Percentiles rank a stretch among this genome's conserved stretches.
phyloP scores from a whole-genome alignment of 2,329 filamentous ascomycete species.

The Colletotrichum destructivum region DNA sequence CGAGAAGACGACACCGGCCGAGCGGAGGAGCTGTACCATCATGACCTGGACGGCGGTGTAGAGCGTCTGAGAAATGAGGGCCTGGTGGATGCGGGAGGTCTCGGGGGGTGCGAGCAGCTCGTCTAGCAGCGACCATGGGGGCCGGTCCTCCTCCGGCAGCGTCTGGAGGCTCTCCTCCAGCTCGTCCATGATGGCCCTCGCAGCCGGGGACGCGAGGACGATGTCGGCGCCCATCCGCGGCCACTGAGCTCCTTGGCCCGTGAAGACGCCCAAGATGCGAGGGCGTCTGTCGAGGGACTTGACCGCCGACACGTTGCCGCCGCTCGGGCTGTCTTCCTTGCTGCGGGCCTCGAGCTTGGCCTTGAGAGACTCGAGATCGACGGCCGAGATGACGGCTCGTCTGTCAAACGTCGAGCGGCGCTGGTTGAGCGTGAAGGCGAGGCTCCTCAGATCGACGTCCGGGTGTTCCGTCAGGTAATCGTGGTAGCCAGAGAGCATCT shows the following conservation, averaged over 20 bases:
- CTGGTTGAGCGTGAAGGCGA: neutral
- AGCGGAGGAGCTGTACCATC: constrained; percentile 46
- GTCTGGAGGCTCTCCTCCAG: neutral
- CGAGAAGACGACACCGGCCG: constrained; percentile 49
- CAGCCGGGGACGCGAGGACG: neutral
- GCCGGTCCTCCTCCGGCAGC: constrained; percentile 3
- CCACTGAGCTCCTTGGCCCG: constrained; percentile 53
- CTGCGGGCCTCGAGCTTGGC: neutral
- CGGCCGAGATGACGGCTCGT: neutral
- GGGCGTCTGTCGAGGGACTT: too few relatives aligned
- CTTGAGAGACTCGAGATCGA: neutral
- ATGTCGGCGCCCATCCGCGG: constrained; percentile 45
- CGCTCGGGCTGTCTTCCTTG: neutral
- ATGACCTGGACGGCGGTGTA: constrained; percentile 40
- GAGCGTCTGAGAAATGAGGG: constrained; percentile 19
- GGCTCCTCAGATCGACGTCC: neutral
- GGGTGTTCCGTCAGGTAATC: neutral
- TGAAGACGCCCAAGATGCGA: constrained; percentile 47
- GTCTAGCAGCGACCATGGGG: constrained; percentile 34
- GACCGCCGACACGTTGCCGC: too few relatives aligned
- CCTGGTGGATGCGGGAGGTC: constrained; percentile 42
- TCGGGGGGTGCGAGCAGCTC: constrained; percentile 45
- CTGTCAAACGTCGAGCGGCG: neutral
- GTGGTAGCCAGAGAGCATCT: neutral
- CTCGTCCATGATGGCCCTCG: neutral